Percentiles rank a stretch among this genome's conserved stretches.
phyloP scores from a whole-genome alignment of 139 green algal genomes.

The Desmodesmus armatus region DNA sequence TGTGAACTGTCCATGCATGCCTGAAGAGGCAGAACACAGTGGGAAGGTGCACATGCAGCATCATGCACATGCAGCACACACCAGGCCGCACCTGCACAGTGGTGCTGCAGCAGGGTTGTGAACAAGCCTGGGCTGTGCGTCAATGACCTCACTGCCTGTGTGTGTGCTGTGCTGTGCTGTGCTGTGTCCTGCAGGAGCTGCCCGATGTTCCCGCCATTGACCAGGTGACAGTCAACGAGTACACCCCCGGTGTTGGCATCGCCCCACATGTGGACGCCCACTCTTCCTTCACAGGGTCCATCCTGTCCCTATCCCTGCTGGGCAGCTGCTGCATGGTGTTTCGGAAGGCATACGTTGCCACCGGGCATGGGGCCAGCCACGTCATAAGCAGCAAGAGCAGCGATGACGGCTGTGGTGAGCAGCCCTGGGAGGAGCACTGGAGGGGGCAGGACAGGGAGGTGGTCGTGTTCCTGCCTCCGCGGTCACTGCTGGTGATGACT shows the following conservation, averaged over 20 bases:
- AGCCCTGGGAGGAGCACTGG: conserved; percentile 16
- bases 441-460: not conserved
- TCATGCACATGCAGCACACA: too few species aligned
- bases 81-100: too few species aligned
- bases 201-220: conserved; percentile 18
- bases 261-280: conserved; percentile 96
- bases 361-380: not conserved
- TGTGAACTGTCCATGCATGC: too few species aligned
- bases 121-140: too few species aligned
- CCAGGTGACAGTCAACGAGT: conserved; percentile 97
- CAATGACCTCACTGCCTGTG: too few species aligned
- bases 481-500: conserved; percentile 89
- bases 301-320: conserved; percentile 88
- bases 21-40: too few species aligned
- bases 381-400: conserved; percentile 32
- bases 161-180: not conserved
- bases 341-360: conserved; percentile 45
- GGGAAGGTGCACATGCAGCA: too few species aligned
- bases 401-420: conserved; percentile 6
- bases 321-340: conserved; percentile 90
- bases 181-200: conserved; percentile 7
- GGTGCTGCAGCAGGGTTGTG: not conserved
- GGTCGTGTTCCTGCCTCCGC: conserved; percentile 80
- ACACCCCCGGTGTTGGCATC: conserved; percentile 90
- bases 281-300: conserved; percentile 88